Base-by-base conservation (phyloP, 1,139 yeast species). In the Suhomyces terraborum region DNA sequence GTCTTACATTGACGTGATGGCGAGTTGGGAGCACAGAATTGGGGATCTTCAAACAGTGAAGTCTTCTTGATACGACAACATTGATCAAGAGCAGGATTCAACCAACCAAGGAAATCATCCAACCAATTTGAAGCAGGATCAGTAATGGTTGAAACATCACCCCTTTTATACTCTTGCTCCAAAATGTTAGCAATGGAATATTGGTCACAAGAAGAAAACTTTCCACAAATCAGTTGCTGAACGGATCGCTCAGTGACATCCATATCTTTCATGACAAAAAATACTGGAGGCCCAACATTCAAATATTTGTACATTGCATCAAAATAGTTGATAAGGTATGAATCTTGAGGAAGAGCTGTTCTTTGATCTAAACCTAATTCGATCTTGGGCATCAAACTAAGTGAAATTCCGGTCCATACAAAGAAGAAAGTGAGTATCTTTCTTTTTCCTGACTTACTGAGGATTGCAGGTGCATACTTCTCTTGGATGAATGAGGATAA, bases 71-170 rank as follows among this genome's bases (percentile, higher is more conserved):
- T 67, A 21, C 95, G 69, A 56, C 98, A 93, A 62, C 98, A 93
- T 51, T 86, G 85, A 50, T 84, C 94, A 39, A 91, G 70, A 33
- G 77, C 78, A 0, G 98, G 98, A 56, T 89, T 89, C 46, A 91
- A 67, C 86, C 94, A 93, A 35, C 82, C 76, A 49, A 93, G 72
- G 58, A 80, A 91, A 57, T 93, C 98, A 61, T 93, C 98, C 39
- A 89, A 68, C 98, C 98, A 93, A 53, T 85, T 84, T 1, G 96
- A 82, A 2, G 88, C 79, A 0, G 98, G 96, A 36, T 87, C 94
- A 1, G 78, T 75, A 34, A 93, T 73, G 9, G 84, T 83, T 0
- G 94, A 84, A 7, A 69, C 55, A 2, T 77, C 68, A 0, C 82
- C 70, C 35, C 96, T 67, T 48, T 82, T 79, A 41, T 85, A 77